phyloP scores from a whole-genome alignment of 805 yeast genomes.

The Torulaspora indica region DNA sequence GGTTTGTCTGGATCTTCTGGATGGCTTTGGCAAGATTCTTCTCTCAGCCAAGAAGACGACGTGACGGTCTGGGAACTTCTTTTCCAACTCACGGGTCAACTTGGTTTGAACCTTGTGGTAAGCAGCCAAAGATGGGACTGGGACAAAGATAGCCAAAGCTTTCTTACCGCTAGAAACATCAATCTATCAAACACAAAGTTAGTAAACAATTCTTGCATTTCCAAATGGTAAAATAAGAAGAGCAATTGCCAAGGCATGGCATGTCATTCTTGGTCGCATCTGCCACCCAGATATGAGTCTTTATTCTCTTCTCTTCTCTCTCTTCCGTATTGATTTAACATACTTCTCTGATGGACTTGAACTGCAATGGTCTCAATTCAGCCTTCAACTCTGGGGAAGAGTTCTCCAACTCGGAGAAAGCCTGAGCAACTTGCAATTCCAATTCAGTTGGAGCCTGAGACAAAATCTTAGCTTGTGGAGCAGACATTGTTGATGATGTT shows the following conservation, averaged over 20 bases:
- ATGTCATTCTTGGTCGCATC: not conserved
- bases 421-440: constrained; percentile 99
- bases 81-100: constrained; percentile 98
- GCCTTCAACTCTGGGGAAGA: constrained; percentile 94
- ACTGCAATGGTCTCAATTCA: constrained; percentile 96
- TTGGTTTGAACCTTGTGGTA: constrained; percentile 97
- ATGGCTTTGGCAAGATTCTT: constrained; percentile 98
- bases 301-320: not conserved
- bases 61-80: constrained; percentile 99
- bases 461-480: constrained; percentile 86
- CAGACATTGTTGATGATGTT: constrained; percentile 65
- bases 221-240: not conserved
- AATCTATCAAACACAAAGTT: constrained; percentile 42
- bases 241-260: not conserved
- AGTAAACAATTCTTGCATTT: constrained; percentile 12
- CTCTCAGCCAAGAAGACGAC: constrained; percentile 99
- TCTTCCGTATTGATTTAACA: constrained; percentile 32
- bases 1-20: constrained; percentile 85
- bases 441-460: constrained; percentile 95
- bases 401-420: constrained; percentile 91
- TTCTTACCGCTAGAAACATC: constrained; percentile 98
- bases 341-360: constrained; percentile 94
- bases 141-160: constrained; percentile 97
- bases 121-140: constrained; percentile 86
- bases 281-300: not conserved